Evolutionary conservation across 2,329 filamentous ascomycete genomes (phyloP).

Genomic region (Magnaporthiopsis rhizophila): DNA sequence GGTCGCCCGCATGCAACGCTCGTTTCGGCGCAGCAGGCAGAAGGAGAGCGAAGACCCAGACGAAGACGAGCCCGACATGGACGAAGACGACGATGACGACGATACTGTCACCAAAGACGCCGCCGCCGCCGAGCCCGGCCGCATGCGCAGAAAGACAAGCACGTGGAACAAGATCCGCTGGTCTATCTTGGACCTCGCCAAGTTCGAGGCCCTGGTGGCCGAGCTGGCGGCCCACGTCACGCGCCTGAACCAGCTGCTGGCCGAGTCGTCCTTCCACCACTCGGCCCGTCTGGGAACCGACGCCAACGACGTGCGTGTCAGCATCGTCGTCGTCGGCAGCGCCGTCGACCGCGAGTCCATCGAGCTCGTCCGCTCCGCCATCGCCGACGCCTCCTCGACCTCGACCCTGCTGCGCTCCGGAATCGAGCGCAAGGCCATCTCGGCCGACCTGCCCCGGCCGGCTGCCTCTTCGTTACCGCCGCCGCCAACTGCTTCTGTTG

Average conservation of each 20-base stretch:
- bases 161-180: conserved; percentile 11
- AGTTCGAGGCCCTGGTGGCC: conserved; percentile 11
- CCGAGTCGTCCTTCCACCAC: conserved; percentile 10
- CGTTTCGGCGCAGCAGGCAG: conserved; percentile 7
- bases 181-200: conserved; percentile 11
- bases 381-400: conserved; percentile 9
- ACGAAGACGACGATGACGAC: not conserved
- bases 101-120: too few species aligned
- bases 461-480: not conserved
- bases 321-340: conserved; percentile 13
- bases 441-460: conserved; percentile 2
- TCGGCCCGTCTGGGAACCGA: not conserved
- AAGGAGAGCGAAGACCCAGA: not conserved
- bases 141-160: conserved; percentile 2
- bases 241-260: conserved; percentile 12
- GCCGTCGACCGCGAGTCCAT: conserved; percentile 12
- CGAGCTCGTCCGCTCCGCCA: conserved; percentile 11
- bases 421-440: conserved; percentile 12
- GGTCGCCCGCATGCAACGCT: conserved; percentile 10
- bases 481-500: not conserved
- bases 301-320: conserved; percentile 11
- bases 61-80: not conserved
- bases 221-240: conserved; percentile 10
- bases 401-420: conserved; percentile 4
- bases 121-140: not conserved